A percentile compares a stretch with the other conserved stretches of the same genome.
Conservation (phyloP, 202 grass and related monocot species). For the Schoenoplectus tabernaemontani region DNA sequence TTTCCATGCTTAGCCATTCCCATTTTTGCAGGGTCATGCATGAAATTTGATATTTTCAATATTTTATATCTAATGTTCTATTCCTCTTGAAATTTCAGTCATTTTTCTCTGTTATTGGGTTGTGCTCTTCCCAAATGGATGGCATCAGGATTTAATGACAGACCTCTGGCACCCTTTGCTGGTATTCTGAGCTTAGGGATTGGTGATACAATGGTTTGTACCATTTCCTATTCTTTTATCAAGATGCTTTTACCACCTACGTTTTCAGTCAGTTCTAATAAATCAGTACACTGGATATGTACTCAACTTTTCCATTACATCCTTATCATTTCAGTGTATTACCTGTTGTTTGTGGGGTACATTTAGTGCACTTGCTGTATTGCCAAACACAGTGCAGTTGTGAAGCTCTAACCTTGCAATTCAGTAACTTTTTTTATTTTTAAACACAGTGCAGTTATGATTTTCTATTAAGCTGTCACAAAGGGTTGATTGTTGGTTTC, state of each 20-base stretch:
- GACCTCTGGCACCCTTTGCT: conserved; percentile 83
- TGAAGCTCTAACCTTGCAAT: neutral
- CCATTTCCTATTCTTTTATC: conserved; percentile 6
- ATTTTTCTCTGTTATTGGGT: conserved; percentile 89
- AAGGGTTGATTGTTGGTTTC: neutral
- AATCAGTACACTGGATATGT: neutral
- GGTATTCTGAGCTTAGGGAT: conserved; percentile 98
- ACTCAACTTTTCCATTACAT: neutral
- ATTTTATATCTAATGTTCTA: neutral
- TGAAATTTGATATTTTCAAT: neutral
- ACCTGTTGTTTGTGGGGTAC: neutral
- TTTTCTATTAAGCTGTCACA: neutral
- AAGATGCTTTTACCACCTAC: neutral
- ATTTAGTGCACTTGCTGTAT: neutral
- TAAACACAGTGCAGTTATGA: neutral
- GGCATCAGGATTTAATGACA: conserved; percentile 81
- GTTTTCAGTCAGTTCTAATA: neutral
- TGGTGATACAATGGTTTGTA: conserved; percentile 90
- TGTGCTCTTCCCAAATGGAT: conserved; percentile 99
- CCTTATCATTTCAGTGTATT: neutral
- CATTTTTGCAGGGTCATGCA: neutral
- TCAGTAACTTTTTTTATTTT: no score
- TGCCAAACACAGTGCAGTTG: neutral
- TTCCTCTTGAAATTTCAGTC: conserved; percentile 39
- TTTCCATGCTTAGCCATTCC: neutral